Conservation (phyloP, 257 asterid genomes). For the Ballota nigra region DNA sequence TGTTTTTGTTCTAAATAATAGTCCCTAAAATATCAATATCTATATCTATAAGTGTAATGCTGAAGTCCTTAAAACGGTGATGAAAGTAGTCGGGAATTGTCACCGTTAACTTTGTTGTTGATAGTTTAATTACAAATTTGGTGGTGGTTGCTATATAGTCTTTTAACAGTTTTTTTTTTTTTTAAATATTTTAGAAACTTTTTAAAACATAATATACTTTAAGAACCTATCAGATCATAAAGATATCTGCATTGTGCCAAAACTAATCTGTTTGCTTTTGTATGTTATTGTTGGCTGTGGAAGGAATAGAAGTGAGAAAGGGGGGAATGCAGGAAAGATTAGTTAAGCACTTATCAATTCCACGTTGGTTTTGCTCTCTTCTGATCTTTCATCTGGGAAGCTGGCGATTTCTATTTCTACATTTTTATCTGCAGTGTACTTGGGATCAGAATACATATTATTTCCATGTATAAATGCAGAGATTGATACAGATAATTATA, state of each 20-base stretch:
- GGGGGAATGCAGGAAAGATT: slow-evolving; percentile 25
- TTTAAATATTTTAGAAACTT: too few relatives aligned
- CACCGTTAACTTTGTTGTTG: neutral
- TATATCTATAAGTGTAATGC: neutral
- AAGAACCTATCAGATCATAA: too few relatives aligned
- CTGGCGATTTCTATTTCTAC: neutral
- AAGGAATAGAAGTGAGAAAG: slow-evolving; percentile 41
- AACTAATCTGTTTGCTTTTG: neutral
- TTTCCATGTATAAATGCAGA: neutral
- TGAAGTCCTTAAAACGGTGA: neutral
- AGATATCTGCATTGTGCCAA: neutral
- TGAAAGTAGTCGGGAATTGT: neutral
- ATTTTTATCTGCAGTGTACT: neutral
- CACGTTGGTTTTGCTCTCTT: neutral
- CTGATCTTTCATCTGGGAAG: neutral
- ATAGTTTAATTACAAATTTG: too few relatives aligned
- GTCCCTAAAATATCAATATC: neutral
- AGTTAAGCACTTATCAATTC: slow-evolving; percentile 18
- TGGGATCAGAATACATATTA: too few relatives aligned
- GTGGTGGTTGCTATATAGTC: too few relatives aligned
- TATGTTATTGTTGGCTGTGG: slow-evolving; percentile 16
- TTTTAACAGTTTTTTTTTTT: too few relatives aligned
- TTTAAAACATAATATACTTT: too few relatives aligned
- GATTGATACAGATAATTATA: neutral
- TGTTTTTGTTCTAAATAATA: neutral